Evolutionary conservation across 306 rosid species (phyloP).

Genomic region (Vicia sativa): DNA sequence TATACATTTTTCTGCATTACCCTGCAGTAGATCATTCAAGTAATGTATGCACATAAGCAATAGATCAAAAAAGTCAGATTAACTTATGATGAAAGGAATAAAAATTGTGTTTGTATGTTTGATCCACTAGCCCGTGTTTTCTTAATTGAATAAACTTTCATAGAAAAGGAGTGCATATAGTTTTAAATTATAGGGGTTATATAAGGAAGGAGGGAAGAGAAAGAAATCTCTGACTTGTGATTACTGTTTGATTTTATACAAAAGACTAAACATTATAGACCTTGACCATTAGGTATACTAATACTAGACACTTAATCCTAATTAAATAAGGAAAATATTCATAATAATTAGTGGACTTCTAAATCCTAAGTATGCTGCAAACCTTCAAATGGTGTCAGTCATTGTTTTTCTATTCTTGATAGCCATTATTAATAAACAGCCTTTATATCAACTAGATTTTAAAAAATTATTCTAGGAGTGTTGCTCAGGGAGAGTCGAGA

Average conservation of each 20-base stretch:
- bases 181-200: background rate
- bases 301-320: conserved; percentile 16
- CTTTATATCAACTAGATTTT: background rate
- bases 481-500: background rate
- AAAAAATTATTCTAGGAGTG: background rate
- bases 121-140: conserved; percentile 20
- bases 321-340: background rate
- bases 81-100: conserved; percentile 22
- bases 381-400: conserved; percentile 6
- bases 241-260: conserved; percentile 11
- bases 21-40: conserved; percentile 58
- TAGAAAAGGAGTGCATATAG: background rate
- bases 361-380: background rate
- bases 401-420: background rate
- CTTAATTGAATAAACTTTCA: conserved; percentile 4
- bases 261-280: background rate
- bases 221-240: background rate
- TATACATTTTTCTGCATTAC: conserved; percentile 38
- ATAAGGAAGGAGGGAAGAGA: background rate
- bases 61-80: conserved; percentile 18
- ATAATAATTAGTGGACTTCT: background rate
- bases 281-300: background rate
- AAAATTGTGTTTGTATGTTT: conserved; percentile 20
- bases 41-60: conserved; percentile 29
- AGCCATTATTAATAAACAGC: background rate